Evolutionary conservation across 2,329 filamentous ascomycete genomes (phyloP), one percentile per base, ranked within the genome.

Genomic region (Aureobasidium sp.): DNA sequence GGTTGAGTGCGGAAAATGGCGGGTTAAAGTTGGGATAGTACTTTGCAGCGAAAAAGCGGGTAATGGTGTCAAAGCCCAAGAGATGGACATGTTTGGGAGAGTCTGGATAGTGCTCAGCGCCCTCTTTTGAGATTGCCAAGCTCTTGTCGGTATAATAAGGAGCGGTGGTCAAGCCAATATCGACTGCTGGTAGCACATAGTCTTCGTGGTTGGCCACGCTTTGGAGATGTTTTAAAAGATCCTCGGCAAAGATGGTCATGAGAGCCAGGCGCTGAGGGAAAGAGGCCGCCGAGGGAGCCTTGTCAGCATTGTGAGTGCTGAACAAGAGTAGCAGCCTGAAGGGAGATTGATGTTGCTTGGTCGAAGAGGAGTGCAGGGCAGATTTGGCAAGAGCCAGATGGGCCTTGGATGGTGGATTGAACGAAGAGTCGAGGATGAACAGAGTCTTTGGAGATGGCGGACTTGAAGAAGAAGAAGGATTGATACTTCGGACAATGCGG

Each of bases 71-170:
- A 69, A 84, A 93, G 29, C 89, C 89, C 1, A 84, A 81, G 2
- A 92, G 80, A 67, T 89, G 89, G 4, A 88, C 74, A 67, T 90
- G 87, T 57, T 61, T 68, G 0, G 76, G 74, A 8, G 67, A 63
- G 19, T 68, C 67, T 0, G 74, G 67, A 53, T 70, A 72, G 4
- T 67, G 69, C 17, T 74, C 68, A 13, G 45, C 60, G 43, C 65
- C 68, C 57, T 75, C 74, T 0, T 72, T 71, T 9, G 70, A 74
- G 29, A 92, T 84, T 1, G 82, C 83, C 13, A 68, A 65, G 8
- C 84, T 83, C 74, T 93, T 93, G 67, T 86, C 84, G 61, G 84
- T 83, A 67, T 93, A 94, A 69, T 86, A 91, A 0, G 89, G 86
- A 67, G 82, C 78, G 37, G 81, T 87, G 0, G 87, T 90, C 1